Evolutionary conservation across 2,329 filamentous ascomycete genomes (phyloP), one percentile per base, ranked within the genome.

Genomic region (Esteya vermicola): DNA sequence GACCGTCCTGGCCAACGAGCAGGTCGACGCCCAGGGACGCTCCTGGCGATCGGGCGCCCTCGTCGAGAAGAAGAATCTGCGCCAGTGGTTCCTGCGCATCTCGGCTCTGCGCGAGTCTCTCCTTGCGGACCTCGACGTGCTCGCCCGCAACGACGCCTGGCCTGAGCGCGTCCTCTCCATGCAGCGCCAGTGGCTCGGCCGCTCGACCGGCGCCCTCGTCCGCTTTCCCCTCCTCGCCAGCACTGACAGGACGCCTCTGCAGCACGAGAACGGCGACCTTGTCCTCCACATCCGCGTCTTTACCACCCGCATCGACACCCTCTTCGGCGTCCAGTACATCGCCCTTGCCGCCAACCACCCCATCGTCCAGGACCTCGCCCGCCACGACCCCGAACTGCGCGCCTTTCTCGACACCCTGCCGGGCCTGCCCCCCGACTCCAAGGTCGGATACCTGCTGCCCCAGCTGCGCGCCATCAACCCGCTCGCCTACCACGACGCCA

Each of bases 11-110:
- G 86, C 86, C 10, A 94, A 94, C 55, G 86, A 94, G 58, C 86
- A 94, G 60, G 85, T 93, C n/a, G 84, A 93, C 54, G 70, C 81
- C 37, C 80, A 85, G 52, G 86, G 86, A 25, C 75, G 67, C 50
- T 93, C 85, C 2, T 94, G 86, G 86, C 74, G 85, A 42, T 91
- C 84, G 2, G 85, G 85, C 9, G 85, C 83, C 37, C 78, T 81
- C 54, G 85, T 93, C 16, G 81, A 91, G 58, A 82, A 86, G 60
- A 66, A 75, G 43, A 73, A 74, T 49, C 64, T 93, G 36, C 85
- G 82, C 59, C 86, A 94, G 57, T 94, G 86, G 86, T 93, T 93
- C 56, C 74, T 93, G 47, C 78, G 77, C 46, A 93, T 91, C 52
- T 89, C 85, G 4, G 72, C 74, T 36, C 91, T 83, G 52, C 76